These are phyloP conservation scores for Laetiporus sulphureus DNA, from an alignment of 1,284 basidiomycete species.

Conservation along the genomic window DNA sequence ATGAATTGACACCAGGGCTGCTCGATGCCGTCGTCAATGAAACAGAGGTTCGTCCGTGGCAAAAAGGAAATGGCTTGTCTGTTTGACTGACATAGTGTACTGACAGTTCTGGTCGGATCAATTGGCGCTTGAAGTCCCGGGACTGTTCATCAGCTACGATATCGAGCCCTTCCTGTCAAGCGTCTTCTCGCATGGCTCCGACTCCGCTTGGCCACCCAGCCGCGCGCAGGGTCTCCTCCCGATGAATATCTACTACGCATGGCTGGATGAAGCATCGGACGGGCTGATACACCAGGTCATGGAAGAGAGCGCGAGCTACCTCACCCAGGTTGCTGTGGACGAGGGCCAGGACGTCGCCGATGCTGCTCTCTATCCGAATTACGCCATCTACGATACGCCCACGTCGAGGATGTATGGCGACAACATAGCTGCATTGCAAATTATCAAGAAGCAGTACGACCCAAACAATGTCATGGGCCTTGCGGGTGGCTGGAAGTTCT, in stretches of 20 bases:
- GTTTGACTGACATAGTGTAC: background rate
- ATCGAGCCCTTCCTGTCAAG: constrained; percentile 49
- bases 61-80: background rate
- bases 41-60: constrained; percentile 31
- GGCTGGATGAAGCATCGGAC: constrained; percentile 31
- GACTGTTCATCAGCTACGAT: constrained; percentile 37
- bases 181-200: constrained; percentile 34
- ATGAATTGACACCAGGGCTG: constrained; percentile 32
- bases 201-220: constrained; percentile 41
- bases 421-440: constrained; percentile 34
- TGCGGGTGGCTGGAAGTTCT: constrained; percentile 44
- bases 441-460: constrained; percentile 38
- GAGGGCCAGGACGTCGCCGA: constrained; percentile 37
- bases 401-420: constrained; percentile 39
- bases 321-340: constrained; percentile 31
- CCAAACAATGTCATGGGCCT: constrained; percentile 48
- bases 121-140: constrained; percentile 15
- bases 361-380: constrained; percentile 38
- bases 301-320: constrained; percentile 29
- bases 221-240: constrained; percentile 35
- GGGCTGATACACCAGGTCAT: constrained; percentile 32
- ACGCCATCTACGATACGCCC: constrained; percentile 43
- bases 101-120: constrained; percentile 22
- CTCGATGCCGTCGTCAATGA: constrained; percentile 44
- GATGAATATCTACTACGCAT: constrained; percentile 43